Evolutionary conservation across 371 early-diverging fungal species (phyloP), one percentile per base, ranked within the genome.

Genomic region (Chytridium lagenaria): DNA sequence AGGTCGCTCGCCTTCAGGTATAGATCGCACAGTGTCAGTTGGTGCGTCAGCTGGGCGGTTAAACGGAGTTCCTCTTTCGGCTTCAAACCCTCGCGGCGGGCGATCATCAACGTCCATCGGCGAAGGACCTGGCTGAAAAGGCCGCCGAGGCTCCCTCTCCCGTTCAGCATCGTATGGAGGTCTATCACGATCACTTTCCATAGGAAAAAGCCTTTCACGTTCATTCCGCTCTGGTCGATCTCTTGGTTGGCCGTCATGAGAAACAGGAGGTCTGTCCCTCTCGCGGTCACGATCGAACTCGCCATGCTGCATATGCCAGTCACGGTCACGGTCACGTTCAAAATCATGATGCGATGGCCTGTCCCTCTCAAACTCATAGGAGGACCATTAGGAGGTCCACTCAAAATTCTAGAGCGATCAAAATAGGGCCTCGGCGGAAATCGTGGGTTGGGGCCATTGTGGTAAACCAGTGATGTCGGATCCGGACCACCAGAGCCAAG

Each of bases 351-450:
- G 40, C 38, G 40, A n/a, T 38, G 37, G 40, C 2, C 66, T 7
- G 16, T 66, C 66, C 26, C 66, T 37, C 40, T 66, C 66, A 66
- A 61, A 31, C 31, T 61, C 63, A 34, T 19, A 61, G 26, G 63
- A 7, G 34, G 19, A 7, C 63, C 36, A 10, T 34, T 34, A 10
- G 10, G 33, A 15, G 19, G 5, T 31, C 63, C 63, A 31, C 63
- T 23, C 3, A 34, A 3, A 10, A 30, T 15, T 44, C 38, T 40
- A 2, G 66, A 44, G n/a, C 26, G 44, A 23, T 66, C 40, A 37
- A 23, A 40, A 30, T n/a, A 66, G 10, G 66, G 66, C 33, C 66
- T n/a, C 30, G 66, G 66, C 10, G 66, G 44, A 40, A 26, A 66
- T 33, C 36, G 5, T 40, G 66, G 44, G 7, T 26, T 66, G 7